phyloP scores from a whole-genome alignment of 345 rosid species.

The Rhodamnia argentea region DNA sequence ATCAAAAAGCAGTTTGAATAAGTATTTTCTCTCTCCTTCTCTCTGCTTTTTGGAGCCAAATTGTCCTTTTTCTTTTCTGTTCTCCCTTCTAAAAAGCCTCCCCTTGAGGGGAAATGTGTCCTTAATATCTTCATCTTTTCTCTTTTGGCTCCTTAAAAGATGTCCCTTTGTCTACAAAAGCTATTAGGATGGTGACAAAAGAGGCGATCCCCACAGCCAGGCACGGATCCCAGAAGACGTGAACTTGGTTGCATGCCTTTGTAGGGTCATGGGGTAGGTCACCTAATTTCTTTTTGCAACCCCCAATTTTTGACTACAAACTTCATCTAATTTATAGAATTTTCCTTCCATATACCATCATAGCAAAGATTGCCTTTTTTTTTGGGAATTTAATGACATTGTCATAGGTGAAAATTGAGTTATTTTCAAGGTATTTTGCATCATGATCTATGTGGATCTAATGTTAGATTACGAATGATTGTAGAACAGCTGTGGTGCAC shows the following conservation, averaged over 20 bases:
- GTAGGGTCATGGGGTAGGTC: neutral
- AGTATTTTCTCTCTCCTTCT: neutral
- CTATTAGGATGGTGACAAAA: slow-evolving; percentile 19
- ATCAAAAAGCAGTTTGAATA: neutral
- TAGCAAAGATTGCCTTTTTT: no score
- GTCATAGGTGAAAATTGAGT: neutral
- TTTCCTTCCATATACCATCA: neutral
- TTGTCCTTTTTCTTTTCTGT: neutral
- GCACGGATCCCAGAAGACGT: slow-evolving; percentile 7
- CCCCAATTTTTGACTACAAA: neutral
- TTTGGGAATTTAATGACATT: no score
- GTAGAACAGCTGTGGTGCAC: neutral
- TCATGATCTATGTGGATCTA: neutral
- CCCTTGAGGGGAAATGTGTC: neutral
- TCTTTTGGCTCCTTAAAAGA: neutral
- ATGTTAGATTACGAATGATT: neutral
- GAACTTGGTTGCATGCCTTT: neutral
- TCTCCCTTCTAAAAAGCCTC: slow-evolving; percentile 15
- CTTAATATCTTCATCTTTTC: neutral
- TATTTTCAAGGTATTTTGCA: neutral
- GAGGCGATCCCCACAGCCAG: neutral
- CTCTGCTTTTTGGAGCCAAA: neutral
- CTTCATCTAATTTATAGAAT: neutral
- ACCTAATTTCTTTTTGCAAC: neutral
- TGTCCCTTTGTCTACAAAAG: neutral